Evolutionary conservation across 2,329 filamentous ascomycete genomes (phyloP).

Genomic region (Incumbomyces lentus): DNA sequence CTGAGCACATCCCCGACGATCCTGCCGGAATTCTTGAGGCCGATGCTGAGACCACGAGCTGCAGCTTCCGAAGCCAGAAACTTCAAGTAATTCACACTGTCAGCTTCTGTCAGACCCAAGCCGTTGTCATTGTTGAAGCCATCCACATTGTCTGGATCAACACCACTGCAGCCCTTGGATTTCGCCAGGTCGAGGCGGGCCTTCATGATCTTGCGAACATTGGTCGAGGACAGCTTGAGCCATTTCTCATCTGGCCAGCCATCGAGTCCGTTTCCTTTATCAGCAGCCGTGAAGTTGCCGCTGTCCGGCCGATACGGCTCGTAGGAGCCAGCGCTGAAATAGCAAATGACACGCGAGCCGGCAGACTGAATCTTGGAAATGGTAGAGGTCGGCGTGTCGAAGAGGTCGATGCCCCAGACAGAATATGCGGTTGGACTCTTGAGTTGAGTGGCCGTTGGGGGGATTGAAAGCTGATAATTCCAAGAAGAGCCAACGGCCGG

Average conservation of each 20-base stretch:
- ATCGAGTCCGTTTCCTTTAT: conserved; percentile 49
- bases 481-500: conserved; percentile 45
- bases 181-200: conserved; percentile 48
- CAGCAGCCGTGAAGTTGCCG: conserved; percentile 41
- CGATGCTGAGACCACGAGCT: conserved; percentile 47
- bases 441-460: background rate
- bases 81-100: conserved; percentile 49
- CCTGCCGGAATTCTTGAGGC: conserved; percentile 57
- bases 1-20: conserved; percentile 45
- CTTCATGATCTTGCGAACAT: conserved; percentile 56
- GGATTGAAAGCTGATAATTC: conserved; percentile 48
- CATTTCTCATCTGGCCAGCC: conserved; percentile 60
- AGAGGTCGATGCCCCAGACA: conserved; percentile 46
- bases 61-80: conserved; percentile 50
- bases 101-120: conserved; percentile 45
- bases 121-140: conserved; percentile 56
- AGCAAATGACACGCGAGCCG: conserved; percentile 58
- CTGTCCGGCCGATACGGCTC: conserved; percentile 54
- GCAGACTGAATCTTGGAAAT: conserved; percentile 40
- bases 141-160: conserved; percentile 64
- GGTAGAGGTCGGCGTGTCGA: conserved; percentile 39
- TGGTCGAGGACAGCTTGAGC: conserved; percentile 48
- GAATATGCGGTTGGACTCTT: background rate
- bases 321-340: conserved; percentile 62
- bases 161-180: conserved; percentile 55